Conservation (phyloP, 192 early-diverging fungal species). For the Piromyces sp. region DNA sequence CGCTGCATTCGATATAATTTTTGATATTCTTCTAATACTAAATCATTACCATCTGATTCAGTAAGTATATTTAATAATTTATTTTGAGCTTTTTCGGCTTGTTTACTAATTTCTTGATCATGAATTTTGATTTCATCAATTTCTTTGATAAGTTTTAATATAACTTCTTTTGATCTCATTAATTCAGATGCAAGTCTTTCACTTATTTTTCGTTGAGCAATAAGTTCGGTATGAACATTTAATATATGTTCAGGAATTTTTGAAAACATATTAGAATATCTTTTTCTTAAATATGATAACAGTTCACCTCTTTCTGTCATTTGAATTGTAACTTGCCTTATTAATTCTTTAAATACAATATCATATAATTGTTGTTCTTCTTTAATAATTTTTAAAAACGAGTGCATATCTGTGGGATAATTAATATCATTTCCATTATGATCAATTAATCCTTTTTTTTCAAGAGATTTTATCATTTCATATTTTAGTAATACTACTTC, state of each 20-base stretch:
- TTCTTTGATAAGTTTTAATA: constrained; percentile 18
- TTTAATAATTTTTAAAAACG: constrained; percentile 28
- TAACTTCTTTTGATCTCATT: constrained; percentile 21
- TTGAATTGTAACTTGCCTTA: constrained; percentile 37
- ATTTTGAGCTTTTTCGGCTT: constrained; percentile 32
- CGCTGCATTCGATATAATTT: constrained; percentile 39
- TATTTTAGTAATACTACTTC: constrained; percentile 34
- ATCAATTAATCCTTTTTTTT: constrained; percentile 19
- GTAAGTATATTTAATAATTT: constrained; percentile 28
- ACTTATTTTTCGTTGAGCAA: constrained; percentile 33
- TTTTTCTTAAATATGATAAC: constrained; percentile 26
- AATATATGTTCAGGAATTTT: constrained; percentile 32
- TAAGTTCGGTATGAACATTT: constrained; percentile 35
- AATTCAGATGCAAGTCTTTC: constrained; percentile 29
- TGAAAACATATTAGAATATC: constrained; percentile 38
- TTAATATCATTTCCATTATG: constrained; percentile 7
- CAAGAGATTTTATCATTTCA: constrained; percentile 24
- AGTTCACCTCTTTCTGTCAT: constrained; percentile 44
- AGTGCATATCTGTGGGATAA: constrained; percentile 42
- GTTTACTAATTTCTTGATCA: constrained; percentile 25
- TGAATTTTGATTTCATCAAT: constrained; percentile 30
- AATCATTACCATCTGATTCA: constrained; percentile 30
- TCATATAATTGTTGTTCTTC: constrained; percentile 47
- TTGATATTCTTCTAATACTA: constrained; percentile 37
- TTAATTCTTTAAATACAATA: constrained; percentile 30